Percentiles rank a stretch among this genome's conserved stretches.
Evolutionary conservation across 1,284 basidiomycete species (phyloP).

Genomic region (Pseudozyma hubeiensis): DNA sequence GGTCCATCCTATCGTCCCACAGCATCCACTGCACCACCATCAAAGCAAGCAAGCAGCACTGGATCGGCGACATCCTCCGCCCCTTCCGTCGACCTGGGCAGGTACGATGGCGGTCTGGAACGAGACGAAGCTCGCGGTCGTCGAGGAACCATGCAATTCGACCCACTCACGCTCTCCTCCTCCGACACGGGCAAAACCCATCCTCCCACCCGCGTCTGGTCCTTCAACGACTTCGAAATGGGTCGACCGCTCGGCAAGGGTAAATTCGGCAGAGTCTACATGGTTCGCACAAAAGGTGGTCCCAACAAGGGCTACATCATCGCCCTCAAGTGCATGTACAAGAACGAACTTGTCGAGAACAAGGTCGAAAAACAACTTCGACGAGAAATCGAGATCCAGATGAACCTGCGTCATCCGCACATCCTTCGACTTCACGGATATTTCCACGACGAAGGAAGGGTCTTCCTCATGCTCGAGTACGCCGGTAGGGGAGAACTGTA

Average conservation of each 20-base stretch:
- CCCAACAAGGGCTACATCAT: slow-evolving; percentile 78
- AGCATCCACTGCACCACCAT: background rate
- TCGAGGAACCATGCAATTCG: slow-evolving; percentile 43
- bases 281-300: slow-evolving; percentile 85
- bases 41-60: slow-evolving; percentile 12
- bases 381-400: slow-evolving; percentile 98
- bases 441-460: slow-evolving; percentile 97
- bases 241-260: slow-evolving; percentile 96
- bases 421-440: slow-evolving; percentile 93
- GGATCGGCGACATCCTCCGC: slow-evolving; percentile 3
- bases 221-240: slow-evolving; percentile 87
- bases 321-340: slow-evolving; percentile 96
- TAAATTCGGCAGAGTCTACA: slow-evolving; percentile 98
- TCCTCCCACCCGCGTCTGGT: slow-evolving; percentile 74
- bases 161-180: slow-evolving; percentile 35
- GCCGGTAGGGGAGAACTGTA: slow-evolving; percentile 96
- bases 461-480: slow-evolving; percentile 97
- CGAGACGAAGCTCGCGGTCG: slow-evolving; percentile 67
- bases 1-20: slow-evolving; percentile 19
- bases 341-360: slow-evolving; percentile 92
- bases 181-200: slow-evolving; percentile 31
- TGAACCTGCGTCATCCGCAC: slow-evolving; percentile 95
- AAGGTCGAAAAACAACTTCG: slow-evolving; percentile 81
- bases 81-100: slow-evolving; percentile 60
- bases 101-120: slow-evolving; percentile 69